Percentiles rank a stretch among this genome's conserved stretches.
These are phyloP conservation scores for Macrocybe gigantea DNA, from an alignment of 768 basidiomycete species.

Conservation along the genomic window DNA sequence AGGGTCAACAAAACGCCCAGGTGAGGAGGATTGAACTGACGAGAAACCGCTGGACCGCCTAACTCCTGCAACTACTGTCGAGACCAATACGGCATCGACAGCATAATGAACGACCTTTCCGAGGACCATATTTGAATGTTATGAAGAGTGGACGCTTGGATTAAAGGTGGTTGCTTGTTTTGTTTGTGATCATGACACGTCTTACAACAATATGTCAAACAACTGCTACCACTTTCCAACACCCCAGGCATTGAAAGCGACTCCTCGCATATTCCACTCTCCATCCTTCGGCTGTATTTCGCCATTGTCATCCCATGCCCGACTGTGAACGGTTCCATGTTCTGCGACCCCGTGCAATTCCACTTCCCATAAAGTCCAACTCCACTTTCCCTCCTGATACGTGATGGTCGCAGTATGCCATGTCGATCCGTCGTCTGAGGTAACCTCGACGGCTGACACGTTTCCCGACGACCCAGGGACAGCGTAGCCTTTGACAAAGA, in stretches of 20 bases:
- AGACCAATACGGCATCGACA: slow-evolving; percentile 78
- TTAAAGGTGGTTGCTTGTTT: no score
- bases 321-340: slow-evolving; percentile 36
- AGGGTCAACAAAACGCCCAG: slow-evolving; percentile 1
- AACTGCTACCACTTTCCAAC: slow-evolving; percentile 26
- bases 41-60: slow-evolving; percentile 84
- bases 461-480: slow-evolving; percentile 39
- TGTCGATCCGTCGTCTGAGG: slow-evolving; percentile 42
- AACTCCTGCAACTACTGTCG: slow-evolving; percentile 88
- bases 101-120: slow-evolving; percentile 81
- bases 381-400: slow-evolving; percentile 62
- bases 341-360: slow-evolving; percentile 28
- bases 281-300: slow-evolving; percentile 42
- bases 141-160: background rate
- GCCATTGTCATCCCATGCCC: slow-evolving; percentile 47
- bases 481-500: slow-evolving; percentile 54
- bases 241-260: slow-evolving; percentile 52
- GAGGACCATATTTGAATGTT: slow-evolving; percentile 47
- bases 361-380: slow-evolving; percentile 69
- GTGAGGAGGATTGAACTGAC: slow-evolving; percentile 43
- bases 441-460: slow-evolving; percentile 44
- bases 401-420: slow-evolving; percentile 49
- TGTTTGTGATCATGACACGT: no score
- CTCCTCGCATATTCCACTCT: slow-evolving; percentile 64
- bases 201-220: no score